These are phyloP conservation scores for Chaetomidium leptoderma DNA, from an alignment of 495 filamentous ascomycete genomes.

Conservation along the genomic window DNA sequence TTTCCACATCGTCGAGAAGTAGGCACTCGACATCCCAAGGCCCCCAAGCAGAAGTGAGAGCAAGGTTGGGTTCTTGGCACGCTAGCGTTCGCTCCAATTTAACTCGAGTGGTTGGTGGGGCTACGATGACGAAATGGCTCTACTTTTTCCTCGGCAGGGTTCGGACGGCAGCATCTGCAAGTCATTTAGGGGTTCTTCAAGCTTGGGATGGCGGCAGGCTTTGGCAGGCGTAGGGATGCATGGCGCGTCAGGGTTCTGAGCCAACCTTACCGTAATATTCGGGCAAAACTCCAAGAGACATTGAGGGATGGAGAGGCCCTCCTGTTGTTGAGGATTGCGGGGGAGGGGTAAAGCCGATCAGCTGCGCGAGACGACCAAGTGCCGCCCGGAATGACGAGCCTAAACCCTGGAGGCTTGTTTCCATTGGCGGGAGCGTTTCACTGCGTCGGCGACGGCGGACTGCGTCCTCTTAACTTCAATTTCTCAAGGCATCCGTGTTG, in stretches of 20 bases:
- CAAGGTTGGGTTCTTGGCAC: too few species aligned
- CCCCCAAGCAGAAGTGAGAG: too few species aligned
- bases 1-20: background rate
- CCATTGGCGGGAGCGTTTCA: too few species aligned
- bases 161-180: background rate
- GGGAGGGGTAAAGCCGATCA: constrained; percentile 18
- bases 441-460: too few species aligned
- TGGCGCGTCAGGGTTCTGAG: too few species aligned
- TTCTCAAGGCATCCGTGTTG: background rate
- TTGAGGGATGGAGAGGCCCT: too few species aligned
- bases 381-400: constrained; percentile 5
- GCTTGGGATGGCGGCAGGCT: too few species aligned
- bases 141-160: background rate
- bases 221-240: too few species aligned
- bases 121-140: constrained; percentile 14
- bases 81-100: background rate
- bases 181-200: background rate
- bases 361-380: constrained; percentile 1
- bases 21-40: too few species aligned
- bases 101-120: background rate
- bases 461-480: background rate
- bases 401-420: background rate
- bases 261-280: too few species aligned
- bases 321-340: background rate
- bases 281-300: background rate